A percentile compares a stretch with the other conserved stretches of the same genome.
Conservation (phyloP, 139 green algal species). For the Zygnema cylindricum region DNA sequence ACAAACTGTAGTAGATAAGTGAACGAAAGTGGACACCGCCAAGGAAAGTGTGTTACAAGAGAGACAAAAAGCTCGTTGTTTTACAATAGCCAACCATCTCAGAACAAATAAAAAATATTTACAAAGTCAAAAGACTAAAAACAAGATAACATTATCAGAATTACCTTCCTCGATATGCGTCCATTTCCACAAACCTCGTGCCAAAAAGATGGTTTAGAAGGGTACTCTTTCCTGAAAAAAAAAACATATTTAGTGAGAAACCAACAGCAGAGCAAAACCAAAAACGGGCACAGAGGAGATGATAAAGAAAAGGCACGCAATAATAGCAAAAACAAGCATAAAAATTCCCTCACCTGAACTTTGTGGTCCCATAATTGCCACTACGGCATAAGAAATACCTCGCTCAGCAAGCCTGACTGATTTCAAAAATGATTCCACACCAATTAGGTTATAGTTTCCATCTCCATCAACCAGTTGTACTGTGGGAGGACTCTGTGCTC, state of each 20-base stretch:
- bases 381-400: constrained; percentile 78
- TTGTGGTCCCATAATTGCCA: constrained; percentile 98
- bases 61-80: too few relatives aligned
- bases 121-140: too few relatives aligned
- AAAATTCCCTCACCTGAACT: constrained; percentile 68
- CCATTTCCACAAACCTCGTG: constrained; percentile 94
- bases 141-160: too few relatives aligned
- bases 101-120: too few relatives aligned
- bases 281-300: background rate
- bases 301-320: background rate
- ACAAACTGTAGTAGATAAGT: too few relatives aligned
- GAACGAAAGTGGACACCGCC: too few relatives aligned
- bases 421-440: constrained; percentile 30
- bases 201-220: constrained; percentile 73
- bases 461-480: constrained; percentile 49
- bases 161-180: constrained; percentile 88
- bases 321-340: background rate
- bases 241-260: background rate
- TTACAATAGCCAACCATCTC: too few relatives aligned
- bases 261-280: background rate
- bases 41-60: too few relatives aligned
- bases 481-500: too few relatives aligned
- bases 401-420: constrained; percentile 24
- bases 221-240: constrained; percentile 66
- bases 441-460: constrained; percentile 28